phyloP scores from a whole-genome alignment of 2,329 filamentous ascomycete species.

The Ceratocystis colombiana region DNA sequence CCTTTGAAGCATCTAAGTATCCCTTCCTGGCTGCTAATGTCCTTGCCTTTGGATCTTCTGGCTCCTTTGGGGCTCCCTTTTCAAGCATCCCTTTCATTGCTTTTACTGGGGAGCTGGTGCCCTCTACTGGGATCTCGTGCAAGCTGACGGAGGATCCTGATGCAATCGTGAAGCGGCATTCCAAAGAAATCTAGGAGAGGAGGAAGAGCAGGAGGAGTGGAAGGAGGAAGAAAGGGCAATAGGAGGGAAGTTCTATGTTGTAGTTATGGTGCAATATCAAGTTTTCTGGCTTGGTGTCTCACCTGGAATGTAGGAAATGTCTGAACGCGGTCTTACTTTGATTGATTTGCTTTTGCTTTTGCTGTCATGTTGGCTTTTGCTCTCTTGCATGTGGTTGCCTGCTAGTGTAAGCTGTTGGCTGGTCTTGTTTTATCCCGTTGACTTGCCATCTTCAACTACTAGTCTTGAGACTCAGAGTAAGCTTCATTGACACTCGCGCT shows the following conservation, averaged over 20 bases:
- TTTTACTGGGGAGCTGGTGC: too few relatives aligned
- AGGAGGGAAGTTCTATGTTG: background rate
- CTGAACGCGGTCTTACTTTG: background rate
- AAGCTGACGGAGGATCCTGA: background rate
- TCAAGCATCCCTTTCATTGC: background rate
- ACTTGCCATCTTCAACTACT: too few relatives aligned
- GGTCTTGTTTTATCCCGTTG: too few relatives aligned
- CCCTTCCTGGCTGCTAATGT: background rate
- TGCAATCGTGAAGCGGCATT: constrained; percentile 11
- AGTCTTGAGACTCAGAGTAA: too few relatives aligned
- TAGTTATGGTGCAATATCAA: constrained; percentile 2
- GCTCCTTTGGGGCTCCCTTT: background rate
- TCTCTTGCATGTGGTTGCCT: too few relatives aligned
- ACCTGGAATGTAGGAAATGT: constrained; percentile 5
- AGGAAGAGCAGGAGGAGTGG: too few relatives aligned
- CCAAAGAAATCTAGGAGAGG: background rate
- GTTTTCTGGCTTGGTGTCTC: constrained; percentile 4
- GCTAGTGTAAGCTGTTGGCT: too few relatives aligned
- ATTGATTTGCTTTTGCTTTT: background rate
- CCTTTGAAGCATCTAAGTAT: background rate
- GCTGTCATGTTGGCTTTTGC: too few relatives aligned
- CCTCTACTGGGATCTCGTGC: background rate
- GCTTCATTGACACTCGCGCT: too few relatives aligned
- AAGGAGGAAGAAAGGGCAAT: too few relatives aligned
- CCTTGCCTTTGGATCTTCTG: background rate